These are phyloP conservation scores for Diaporthe humulicola DNA, from an alignment of 2,329 filamentous ascomycete species.

Conservation along the genomic window DNA sequence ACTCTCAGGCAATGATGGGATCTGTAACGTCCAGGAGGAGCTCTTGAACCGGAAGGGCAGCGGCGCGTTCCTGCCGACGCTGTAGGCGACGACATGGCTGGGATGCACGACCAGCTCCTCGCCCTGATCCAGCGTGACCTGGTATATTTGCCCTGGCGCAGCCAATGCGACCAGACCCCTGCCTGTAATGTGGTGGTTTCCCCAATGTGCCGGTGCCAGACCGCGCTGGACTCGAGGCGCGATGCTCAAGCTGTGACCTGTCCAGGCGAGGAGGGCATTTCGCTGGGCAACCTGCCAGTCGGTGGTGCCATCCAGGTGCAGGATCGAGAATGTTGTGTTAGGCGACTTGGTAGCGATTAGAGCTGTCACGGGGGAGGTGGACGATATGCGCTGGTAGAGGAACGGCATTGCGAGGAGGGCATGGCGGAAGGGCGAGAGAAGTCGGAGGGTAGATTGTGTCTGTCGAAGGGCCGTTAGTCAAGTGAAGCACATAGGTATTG, in stretches of 20 bases:
- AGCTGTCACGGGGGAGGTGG: slow-evolving; percentile 88
- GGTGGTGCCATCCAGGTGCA: slow-evolving; percentile 91
- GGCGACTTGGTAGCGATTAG: slow-evolving; percentile 90
- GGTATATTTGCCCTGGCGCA: slow-evolving; percentile 90
- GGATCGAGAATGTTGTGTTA: slow-evolving; percentile 86
- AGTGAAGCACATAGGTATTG: background rate
- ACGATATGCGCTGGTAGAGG: slow-evolving; percentile 91
- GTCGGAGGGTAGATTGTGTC: slow-evolving; percentile 89
- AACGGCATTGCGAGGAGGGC: slow-evolving; percentile 90
- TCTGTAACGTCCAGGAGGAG: slow-evolving; percentile 81
- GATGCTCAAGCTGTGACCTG: slow-evolving; percentile 85
- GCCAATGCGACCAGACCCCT: slow-evolving; percentile 87
- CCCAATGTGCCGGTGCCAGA: slow-evolving; percentile 89
- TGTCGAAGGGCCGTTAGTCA: slow-evolving; percentile 52
- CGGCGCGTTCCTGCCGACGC: slow-evolving; percentile 79
- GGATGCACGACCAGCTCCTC: slow-evolving; percentile 95
- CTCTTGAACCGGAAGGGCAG: slow-evolving; percentile 88
- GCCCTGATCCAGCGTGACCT: slow-evolving; percentile 82
- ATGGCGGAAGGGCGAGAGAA: slow-evolving; percentile 87
- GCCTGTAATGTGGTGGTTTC: slow-evolving; percentile 88
- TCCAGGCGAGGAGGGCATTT: slow-evolving; percentile 94
- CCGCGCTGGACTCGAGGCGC: slow-evolving; percentile 81
- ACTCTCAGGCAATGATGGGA: slow-evolving; percentile 75
- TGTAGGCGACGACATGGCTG: slow-evolving; percentile 92
- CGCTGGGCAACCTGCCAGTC: slow-evolving; percentile 96